These are phyloP conservation scores for Singerocomus inundabilis DNA, from an alignment of 1,284 basidiomycete species.

Conservation along the genomic window DNA sequence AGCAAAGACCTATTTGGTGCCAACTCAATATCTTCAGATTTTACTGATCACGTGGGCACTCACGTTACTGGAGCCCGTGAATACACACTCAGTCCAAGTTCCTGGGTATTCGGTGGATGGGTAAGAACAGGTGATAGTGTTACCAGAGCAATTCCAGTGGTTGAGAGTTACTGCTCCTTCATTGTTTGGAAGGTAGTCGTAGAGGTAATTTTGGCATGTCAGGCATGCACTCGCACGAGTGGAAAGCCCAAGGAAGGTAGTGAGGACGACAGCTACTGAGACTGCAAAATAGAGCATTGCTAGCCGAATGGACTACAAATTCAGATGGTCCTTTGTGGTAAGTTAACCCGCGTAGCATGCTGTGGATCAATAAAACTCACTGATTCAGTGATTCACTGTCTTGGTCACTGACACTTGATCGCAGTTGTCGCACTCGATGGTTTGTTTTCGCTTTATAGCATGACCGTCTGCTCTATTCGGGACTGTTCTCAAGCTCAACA, in stretches of 20 bases:
- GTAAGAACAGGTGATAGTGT: constrained; percentile 2
- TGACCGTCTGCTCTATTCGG: neutral
- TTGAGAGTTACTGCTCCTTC: neutral
- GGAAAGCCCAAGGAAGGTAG: no score
- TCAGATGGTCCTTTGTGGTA: neutral
- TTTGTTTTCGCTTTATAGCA: neutral
- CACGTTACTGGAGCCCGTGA: neutral
- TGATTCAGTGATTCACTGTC: neutral
- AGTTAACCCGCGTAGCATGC: neutral
- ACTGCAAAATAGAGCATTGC: constrained; percentile 5
- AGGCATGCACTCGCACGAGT: no score
- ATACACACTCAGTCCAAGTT: neutral
- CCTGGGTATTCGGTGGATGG: neutral
- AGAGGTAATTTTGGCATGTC: no score
- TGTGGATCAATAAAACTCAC: neutral
- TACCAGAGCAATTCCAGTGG: constrained; percentile 1
- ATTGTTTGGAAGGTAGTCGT: neutral
- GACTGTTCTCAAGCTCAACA: neutral
- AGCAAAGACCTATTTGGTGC: neutral
- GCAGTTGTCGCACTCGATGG: neutral
- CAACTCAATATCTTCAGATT: neutral
- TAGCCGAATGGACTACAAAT: neutral
- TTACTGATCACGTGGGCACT: neutral
- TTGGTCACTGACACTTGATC: neutral
- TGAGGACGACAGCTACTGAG: neutral